Base-by-base conservation (phyloP, 2,329 filamentous ascomycete genomes). In the Camptophora hylomeconis region DNA sequence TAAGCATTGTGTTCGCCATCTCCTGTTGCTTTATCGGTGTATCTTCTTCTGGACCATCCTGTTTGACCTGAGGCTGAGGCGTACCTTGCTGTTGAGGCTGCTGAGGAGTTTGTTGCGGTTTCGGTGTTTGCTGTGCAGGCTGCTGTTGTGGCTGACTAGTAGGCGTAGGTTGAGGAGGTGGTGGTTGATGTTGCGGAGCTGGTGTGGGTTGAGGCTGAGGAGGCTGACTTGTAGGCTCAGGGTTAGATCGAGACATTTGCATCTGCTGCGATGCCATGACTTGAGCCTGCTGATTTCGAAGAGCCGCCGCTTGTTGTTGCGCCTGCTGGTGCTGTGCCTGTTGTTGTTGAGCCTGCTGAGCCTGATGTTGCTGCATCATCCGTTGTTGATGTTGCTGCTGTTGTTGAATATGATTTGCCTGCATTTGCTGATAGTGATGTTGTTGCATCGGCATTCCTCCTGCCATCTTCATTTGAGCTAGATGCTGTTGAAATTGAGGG, bases 201-300 rank as follows among this genome's bases (percentile, higher is more conserved):
- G 49, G 55, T 3, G 48, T 51, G 29, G 52, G 53, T 40, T 60
- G 57, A n/a, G 58, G 56, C 38, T 59, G 57, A 11, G 56, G 54
- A 21, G 58, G 56, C 38, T 60, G 58, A 12, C 52, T 53, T 13
- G 56, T 56, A 3, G 49, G 54, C 26, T 48, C 53, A n/a, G n/a
- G n/a, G 32, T 57, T 56, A 9, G 47, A 46, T 28, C 58, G 54
- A 24, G 56, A 54, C 37, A 60, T 52, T 31, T 43, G 53, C 35
- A 57, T 58, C 20, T 56, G 50, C 36, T 60, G 58, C 20, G 52
- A 45, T 4, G 52, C 51, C n/a, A n/a, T n/a, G n/a, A n/a, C n/a
- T n/a, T n/a, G n/a, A 20, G 50, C 41, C 23, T 56, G 52, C 28
- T 58, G 56, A 21, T 57, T 57, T n/a, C 56, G 50, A 9, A 46